Percentiles rank a stretch among this genome's conserved stretches.
Evolutionary conservation across 352 stramenopile genomes (phyloP).

Genomic region (Globisporangium orthogonon): DNA sequence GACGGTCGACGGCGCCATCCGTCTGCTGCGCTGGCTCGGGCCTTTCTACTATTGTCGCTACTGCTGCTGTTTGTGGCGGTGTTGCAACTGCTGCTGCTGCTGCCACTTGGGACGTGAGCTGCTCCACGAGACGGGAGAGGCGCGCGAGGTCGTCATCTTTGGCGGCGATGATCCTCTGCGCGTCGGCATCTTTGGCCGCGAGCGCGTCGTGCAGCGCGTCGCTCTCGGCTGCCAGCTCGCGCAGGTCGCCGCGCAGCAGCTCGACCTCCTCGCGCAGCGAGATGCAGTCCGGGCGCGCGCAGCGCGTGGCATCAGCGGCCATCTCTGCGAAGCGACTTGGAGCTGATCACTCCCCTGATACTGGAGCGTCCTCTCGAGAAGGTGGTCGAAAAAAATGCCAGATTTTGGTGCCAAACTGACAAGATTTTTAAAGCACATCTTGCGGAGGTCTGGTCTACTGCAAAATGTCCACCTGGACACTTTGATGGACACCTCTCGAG

Average conservation of each 20-base stretch:
- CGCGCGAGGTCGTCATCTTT: background rate
- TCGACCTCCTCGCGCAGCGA: constrained; percentile 59
- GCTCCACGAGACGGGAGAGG: background rate
- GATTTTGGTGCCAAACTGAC: background rate
- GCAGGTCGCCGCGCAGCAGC: constrained; percentile 45
- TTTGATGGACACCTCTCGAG: too few species aligned
- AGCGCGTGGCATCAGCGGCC: constrained; percentile 14
- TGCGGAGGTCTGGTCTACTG: background rate
- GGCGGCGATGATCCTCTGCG: constrained; percentile 1
- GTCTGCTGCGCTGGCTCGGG: background rate
- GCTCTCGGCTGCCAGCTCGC: constrained; percentile 57
- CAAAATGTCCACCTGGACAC: background rate
- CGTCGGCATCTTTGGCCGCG: constrained; percentile 18
- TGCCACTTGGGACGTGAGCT: background rate
- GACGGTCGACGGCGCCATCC: background rate
- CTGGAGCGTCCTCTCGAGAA: too few species aligned
- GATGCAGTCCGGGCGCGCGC: constrained; percentile 51
- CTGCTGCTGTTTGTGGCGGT: background rate
- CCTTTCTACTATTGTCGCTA: background rate
- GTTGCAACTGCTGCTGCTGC: background rate
- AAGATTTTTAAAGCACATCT: background rate
- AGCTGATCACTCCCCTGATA: too few species aligned
- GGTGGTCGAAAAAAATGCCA: background rate
- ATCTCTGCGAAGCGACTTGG: background rate
- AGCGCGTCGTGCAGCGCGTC: constrained; percentile 63